Evolutionary conservation across 805 yeast species (phyloP), one percentile per base, ranked within the genome.

Genomic region (Saccharomycopsis sp.): DNA sequence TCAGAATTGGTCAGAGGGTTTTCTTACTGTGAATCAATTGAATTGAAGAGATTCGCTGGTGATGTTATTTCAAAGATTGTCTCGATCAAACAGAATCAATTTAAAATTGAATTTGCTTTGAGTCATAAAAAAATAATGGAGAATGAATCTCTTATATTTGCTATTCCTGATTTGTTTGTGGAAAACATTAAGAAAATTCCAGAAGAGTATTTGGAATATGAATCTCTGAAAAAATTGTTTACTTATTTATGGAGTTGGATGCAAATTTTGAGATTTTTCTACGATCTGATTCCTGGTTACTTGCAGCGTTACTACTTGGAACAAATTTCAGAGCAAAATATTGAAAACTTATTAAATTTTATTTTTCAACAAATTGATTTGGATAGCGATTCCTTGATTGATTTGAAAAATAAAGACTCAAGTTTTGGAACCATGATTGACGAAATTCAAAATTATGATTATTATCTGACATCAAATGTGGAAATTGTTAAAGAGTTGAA

Each of bases 181-280:
- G 51, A 61, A 0, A 55, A 56, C 24, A 52, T 74, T 4, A 44
- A 53, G 11, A 17, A 20, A 17, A 19, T 31, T 4, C 58, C 64
- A 3, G 55, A 58, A 28, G 72, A 67, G 20, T 67, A 66, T 45
- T 50, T 69, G 22, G 75, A 63, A 6, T 33, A 38, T 21, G 55
- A 55, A 17, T 53, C 54, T 44, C 71, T 70, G 34, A 65, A 66
- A 21, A 65, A 62, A 19, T 47, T 53, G 23, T 58, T 56, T 3
- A 64, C 59, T 17, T 82, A 74, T 56, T 53, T 82, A 27, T 81
- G 85, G 80, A 64, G 77, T 45, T 88, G 95, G 94, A 64, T 63
- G 50, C 64, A 85, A 43, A 59, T 84, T 0, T 68, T 84, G 51
- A 65, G 63, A 23, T 78, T 78, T 59, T 83, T 87, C 57, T 69